Percentiles rank a stretch among this genome's conserved stretches.
These are phyloP conservation scores for Asterella californica DNA, from an alignment of 225 moss, liverwort and hornwort species.

Conservation along the genomic window DNA sequence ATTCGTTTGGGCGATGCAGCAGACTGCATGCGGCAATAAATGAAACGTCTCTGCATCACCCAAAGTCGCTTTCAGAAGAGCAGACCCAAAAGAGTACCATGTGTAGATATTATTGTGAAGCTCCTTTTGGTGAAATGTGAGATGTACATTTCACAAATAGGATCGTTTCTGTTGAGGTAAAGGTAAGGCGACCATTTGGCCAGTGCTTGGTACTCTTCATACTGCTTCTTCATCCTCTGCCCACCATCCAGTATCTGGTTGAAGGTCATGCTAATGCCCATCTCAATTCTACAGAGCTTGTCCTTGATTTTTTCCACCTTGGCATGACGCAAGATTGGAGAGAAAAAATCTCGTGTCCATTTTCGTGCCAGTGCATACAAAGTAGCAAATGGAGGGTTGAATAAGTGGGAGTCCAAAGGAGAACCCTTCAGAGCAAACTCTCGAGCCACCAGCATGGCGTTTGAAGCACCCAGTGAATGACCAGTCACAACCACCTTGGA, in stretches of 20 bases:
- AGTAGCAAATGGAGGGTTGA: slow-evolving; percentile 1
- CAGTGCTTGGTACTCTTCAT: neutral
- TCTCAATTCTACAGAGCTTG: neutral
- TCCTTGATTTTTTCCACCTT: neutral
- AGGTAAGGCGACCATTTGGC: neutral
- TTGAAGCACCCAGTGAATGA: neutral
- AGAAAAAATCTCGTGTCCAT: neutral
- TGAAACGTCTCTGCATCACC: neutral
- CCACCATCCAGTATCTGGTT: neutral
- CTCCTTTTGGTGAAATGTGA: neutral
- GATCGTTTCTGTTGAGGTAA: neutral
- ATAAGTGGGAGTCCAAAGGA: neutral
- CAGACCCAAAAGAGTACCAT: neutral
- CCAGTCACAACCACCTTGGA: neutral
- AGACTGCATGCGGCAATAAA: neutral
- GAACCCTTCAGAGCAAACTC: neutral
- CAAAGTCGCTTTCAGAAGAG: neutral
- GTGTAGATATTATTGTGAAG: neutral
- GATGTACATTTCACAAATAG: neutral
- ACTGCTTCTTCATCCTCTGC: neutral
- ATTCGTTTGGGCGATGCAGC: neutral
- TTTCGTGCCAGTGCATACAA: neutral
- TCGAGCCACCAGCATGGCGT: neutral
- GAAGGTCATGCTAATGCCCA: neutral
- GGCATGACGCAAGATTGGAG: no score